Evolutionary conservation across 164 flowering plant genomes (phyloP).

Genomic region (Magnolia officinalis): DNA sequence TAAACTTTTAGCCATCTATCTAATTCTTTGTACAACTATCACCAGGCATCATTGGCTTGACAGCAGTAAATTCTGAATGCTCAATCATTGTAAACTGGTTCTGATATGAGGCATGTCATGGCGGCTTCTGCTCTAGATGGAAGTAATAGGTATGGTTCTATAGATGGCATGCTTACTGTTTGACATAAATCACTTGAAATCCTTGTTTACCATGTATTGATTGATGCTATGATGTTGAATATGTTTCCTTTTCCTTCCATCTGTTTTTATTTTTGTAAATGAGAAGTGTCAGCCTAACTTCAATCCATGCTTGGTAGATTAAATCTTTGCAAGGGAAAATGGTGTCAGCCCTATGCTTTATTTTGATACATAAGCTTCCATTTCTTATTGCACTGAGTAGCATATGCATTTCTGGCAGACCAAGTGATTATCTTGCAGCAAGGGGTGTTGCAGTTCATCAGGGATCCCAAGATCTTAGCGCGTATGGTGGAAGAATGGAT

Average conservation of each 20-base stretch:
- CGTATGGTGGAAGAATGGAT: conserved; percentile 75
- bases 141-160: conserved; percentile 56
- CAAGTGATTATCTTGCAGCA: conserved; percentile 85
- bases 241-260: not conserved
- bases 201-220: not conserved
- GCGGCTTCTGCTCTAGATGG: conserved; percentile 56
- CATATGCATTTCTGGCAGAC: conserved; percentile 95
- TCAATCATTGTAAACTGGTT: conserved; percentile 51
- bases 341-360: conserved; percentile 16
- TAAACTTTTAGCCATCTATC: not conserved
- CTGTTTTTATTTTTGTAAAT: not conserved
- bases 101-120: conserved; percentile 11
- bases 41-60: conserved; percentile 50
- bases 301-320: not conserved
- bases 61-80: conserved; percentile 74
- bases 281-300: not conserved
- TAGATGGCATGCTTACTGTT: not conserved
- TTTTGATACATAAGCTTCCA: conserved; percentile 27
- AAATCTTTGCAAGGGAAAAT: not conserved
- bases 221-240: not conserved
- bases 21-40: conserved; percentile 3
- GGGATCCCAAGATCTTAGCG: conserved; percentile 59
- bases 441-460: conserved; percentile 62
- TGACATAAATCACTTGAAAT: not conserved
- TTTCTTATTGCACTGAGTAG: conserved; percentile 62